Evolutionary conservation across 371 early-diverging fungal genomes (phyloP), one percentile per base, ranked within the genome.

Genomic region (Mortierella sp.): DNA sequence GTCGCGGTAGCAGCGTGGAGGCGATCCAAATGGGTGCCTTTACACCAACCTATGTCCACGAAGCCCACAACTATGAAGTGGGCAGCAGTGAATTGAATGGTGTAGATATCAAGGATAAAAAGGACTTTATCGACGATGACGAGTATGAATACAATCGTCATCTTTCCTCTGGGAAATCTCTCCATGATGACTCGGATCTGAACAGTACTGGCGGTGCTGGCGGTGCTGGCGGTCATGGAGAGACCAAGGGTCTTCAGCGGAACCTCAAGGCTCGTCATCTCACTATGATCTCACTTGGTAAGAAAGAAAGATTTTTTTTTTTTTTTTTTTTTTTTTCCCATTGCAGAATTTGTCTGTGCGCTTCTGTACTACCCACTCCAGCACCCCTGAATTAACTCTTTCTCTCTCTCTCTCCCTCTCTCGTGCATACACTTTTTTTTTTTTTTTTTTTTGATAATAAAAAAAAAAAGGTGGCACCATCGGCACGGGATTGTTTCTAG

Each of bases 401-500:
- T 30, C 7, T 37, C 55, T 28, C 19, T 9, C 26, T 21, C 1
- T 46, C n/a, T 4, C n/a, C 29, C 48, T 11, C 19, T 48, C 23
- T 16, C 37, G 9, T n/a, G n/a, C 14, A 18, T 23, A 16, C 4
- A 18, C 7, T n/a, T 19, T 1, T 7, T 4, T 15, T 21, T 15
- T 25, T 19, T 37, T 58, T 18, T 58, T 81, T 37, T 9, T 9
- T 37, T 37, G 37, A 9, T 3, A 37, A 37, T 37, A 9, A 37
- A 5, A 37, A 5, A 37, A 3, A 37, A 37, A 82, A 62, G 92
- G 92, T 57, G 93, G 93, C 64, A 91, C 92, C 0, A 90, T 93
- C 60, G 92, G 92, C 26, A 96, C 95, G 14, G 96, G 96, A 48
- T 84, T 97, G 50, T 97, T 96, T 73, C 81, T 97, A 15, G 94